Percentiles rank a stretch among this genome's conserved stretches.
Conservation (phyloP, 192 early-diverging fungal genomes). For the Rhizophagus sp. region DNA sequence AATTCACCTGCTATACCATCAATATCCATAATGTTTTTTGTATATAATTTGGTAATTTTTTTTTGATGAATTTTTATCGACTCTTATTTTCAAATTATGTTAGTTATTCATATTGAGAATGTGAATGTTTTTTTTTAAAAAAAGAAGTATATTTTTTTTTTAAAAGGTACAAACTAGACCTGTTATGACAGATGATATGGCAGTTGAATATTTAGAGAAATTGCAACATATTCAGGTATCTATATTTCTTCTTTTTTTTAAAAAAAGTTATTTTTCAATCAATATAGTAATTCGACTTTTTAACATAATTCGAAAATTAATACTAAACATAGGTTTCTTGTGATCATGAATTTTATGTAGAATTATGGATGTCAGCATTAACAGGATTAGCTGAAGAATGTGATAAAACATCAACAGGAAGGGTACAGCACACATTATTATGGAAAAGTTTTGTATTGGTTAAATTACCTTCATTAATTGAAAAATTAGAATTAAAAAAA, state of each 20-base stretch:
- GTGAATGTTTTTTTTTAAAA: no score
- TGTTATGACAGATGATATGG: slow-evolving; percentile 15
- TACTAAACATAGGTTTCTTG: slow-evolving; percentile 29
- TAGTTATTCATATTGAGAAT: not conserved
- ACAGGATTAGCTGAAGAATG: slow-evolving; percentile 43
- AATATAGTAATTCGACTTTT: not conserved
- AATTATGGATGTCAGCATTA: slow-evolving; percentile 43
- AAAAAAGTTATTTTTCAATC: not conserved
- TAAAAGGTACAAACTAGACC: slow-evolving; percentile 23
- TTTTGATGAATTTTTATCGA: not conserved
- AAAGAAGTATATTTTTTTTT: no score
- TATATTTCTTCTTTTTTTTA: not conserved
- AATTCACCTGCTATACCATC: slow-evolving; percentile 15
- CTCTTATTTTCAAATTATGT: not conserved
- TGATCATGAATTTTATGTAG: slow-evolving; percentile 47
- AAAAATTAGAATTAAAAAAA: slow-evolving; percentile 27
- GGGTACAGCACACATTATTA: slow-evolving; percentile 1
- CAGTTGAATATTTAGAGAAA: slow-evolving; percentile 26
- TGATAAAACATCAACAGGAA: no score
- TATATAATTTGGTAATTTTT: slow-evolving; percentile 18
- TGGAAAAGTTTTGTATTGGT: slow-evolving; percentile 32
- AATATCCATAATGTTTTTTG: slow-evolving; percentile 19
- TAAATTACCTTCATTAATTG: slow-evolving; percentile 27
- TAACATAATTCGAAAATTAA: not conserved
- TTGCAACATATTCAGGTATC: slow-evolving; percentile 18